Conservation (phyloP, 2,329 filamentous ascomycete species). For the Ophiosphaerella herpotricha region DNA sequence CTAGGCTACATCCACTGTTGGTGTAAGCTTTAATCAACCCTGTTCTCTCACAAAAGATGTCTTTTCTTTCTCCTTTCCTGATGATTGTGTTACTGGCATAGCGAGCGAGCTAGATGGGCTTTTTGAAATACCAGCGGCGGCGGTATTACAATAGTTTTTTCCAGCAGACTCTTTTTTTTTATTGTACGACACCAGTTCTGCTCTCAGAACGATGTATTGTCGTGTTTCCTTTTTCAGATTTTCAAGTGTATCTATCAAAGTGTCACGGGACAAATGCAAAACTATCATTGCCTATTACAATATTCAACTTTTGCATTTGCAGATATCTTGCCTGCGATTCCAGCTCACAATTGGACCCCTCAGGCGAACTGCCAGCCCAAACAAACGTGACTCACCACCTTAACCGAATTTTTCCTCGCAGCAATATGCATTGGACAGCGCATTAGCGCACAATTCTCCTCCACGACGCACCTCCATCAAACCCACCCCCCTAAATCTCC, state of each 20-base stretch:
- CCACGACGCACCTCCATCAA: too few species aligned
- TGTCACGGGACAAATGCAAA: conserved; percentile 2
- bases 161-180: too few species aligned
- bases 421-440: too few species aligned
- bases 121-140: conserved; percentile 8
- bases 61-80: conserved; percentile 21
- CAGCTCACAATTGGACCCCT: too few species aligned
- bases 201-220: not conserved
- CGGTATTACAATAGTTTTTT: too few species aligned
- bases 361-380: too few species aligned
- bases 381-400: too few species aligned
- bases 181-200: not conserved
- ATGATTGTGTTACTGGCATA: conserved; percentile 48
- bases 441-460: too few species aligned
- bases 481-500: too few species aligned
- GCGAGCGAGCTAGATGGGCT: conserved; percentile 33
- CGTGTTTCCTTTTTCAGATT: conserved; percentile 5
- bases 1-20: too few species aligned
- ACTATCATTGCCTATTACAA: conserved; percentile 3
- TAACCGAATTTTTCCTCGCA: too few species aligned
- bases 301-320: not conserved
- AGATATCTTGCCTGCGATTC: not conserved
- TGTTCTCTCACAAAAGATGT: not conserved
- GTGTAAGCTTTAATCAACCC: not conserved
- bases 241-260: conserved; percentile 22